Conservation (phyloP, 305 asterid genomes). For the Fraxinus angustifolia region DNA sequence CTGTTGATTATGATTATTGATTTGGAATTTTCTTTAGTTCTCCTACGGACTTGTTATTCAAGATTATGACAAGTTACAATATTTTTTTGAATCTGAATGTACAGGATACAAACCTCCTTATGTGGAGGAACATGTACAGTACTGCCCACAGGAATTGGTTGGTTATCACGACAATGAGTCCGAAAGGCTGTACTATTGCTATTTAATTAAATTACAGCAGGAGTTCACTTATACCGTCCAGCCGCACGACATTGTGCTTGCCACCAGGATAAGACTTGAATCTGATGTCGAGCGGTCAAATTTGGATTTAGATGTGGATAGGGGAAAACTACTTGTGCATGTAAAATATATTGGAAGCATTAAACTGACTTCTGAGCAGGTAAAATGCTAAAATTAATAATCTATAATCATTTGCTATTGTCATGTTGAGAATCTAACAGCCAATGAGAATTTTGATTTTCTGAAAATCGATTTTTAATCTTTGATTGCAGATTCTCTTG, state of each 20-base stretch:
- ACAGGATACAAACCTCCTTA: constrained; percentile 37
- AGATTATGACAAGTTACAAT: not conserved
- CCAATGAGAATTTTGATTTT: constrained; percentile 7
- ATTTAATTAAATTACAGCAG: constrained; percentile 45
- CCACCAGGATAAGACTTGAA: constrained; percentile 43
- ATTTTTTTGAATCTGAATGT: constrained; percentile 13
- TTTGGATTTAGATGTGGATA: constrained; percentile 52
- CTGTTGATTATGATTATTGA: not conserved
- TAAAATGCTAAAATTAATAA: constrained; percentile 18
- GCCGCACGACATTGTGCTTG: constrained; percentile 52
- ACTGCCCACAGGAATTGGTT: constrained; percentile 60
- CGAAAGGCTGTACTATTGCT: constrained; percentile 36
- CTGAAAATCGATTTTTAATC: not conserved
- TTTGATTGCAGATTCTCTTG: constrained; percentile 42
- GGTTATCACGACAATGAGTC: constrained; percentile 24
- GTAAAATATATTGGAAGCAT: constrained; percentile 34
- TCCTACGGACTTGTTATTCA: not conserved
- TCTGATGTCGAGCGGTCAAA: constrained; percentile 28
- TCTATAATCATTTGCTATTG: not conserved
- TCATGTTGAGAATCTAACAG: not conserved
- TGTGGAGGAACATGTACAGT: constrained; percentile 39
- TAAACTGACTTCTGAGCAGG: constrained; percentile 43
- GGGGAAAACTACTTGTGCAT: constrained; percentile 37
- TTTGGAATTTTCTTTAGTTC: constrained; percentile 10
- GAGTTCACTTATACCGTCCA: constrained; percentile 32